Conservation (phyloP, 108 stramenopile species). For the Craspedostauros australis region DNA sequence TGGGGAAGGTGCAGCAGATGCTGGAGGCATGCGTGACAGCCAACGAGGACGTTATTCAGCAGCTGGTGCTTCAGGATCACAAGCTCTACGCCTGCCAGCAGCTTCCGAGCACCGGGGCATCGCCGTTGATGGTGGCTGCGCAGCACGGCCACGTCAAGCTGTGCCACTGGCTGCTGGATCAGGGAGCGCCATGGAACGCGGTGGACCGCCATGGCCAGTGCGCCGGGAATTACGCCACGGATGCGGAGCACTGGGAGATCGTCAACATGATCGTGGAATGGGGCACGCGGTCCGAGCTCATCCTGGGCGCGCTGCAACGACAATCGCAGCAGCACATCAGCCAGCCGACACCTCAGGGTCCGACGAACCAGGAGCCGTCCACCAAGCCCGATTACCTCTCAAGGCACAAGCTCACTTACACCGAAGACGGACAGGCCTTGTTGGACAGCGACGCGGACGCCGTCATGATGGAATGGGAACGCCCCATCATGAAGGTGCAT, state of each 20-base stretch:
- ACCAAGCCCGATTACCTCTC: constrained; percentile 81
- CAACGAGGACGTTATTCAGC: constrained; percentile 13
- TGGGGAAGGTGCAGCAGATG: constrained; percentile 27
- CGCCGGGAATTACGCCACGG: constrained; percentile 87
- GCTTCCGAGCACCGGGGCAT: constrained; percentile 56
- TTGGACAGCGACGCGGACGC: constrained; percentile 84
- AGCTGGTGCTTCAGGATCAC: constrained; percentile 11
- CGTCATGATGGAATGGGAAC: constrained; percentile 98
- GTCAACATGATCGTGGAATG: constrained; percentile 78
- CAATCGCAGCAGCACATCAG: not conserved
- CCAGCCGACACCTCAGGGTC: not conserved
- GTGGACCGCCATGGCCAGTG: constrained; percentile 72
- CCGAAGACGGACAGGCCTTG: constrained; percentile 43
- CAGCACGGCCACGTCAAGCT: constrained; percentile 44
- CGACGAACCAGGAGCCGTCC: constrained; percentile 55
- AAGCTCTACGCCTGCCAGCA: constrained; percentile 52
- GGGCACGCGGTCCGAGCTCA: constrained; percentile 70
- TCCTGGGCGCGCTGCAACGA: constrained; percentile 61
- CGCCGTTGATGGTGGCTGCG: constrained; percentile 75
- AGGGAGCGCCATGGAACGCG: constrained; percentile 92
- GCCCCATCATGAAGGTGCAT: constrained; percentile 90
- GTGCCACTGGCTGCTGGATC: constrained; percentile 35
- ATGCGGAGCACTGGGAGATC: constrained; percentile 64
- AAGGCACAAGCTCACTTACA: constrained; percentile 56
- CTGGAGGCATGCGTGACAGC: constrained; percentile 32